Evolutionary conservation across 176 grass and related monocot species (phyloP).

Genomic region (Carex scoparia): DNA sequence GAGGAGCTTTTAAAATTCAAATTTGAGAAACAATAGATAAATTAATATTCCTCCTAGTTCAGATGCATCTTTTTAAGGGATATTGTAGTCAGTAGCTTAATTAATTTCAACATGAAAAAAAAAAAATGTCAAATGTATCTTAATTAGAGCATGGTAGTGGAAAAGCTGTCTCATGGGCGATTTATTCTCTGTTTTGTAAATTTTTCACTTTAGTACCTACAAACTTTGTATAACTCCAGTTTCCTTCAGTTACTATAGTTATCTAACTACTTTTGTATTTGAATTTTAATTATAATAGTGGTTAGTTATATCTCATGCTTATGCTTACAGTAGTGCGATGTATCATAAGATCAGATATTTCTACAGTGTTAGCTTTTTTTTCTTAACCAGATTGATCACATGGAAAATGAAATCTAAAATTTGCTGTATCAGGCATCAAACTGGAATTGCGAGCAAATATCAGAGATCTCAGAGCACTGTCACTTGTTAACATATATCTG

Average conservation of each 20-base stretch:
- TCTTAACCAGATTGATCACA: not conserved
- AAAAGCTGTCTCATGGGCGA: not conserved
- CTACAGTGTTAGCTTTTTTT: not conserved
- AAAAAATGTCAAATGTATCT: constrained; percentile 10
- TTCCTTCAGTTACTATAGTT: constrained; percentile 25
- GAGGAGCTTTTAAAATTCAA: constrained; percentile 30
- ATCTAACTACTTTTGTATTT: not conserved
- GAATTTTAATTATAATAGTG: not conserved
- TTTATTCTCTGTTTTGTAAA: constrained; percentile 26
- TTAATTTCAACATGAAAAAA: constrained; percentile 11
- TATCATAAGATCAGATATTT: not conserved
- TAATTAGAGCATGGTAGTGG: constrained; percentile 1
- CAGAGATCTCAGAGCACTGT: not conserved
- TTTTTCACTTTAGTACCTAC: constrained; percentile 20
- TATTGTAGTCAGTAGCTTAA: constrained; percentile 17
- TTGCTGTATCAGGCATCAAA: not conserved
- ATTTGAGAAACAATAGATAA: not conserved
- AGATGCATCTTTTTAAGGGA: not conserved
- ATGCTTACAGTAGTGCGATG: not conserved
- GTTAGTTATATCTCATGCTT: not conserved
- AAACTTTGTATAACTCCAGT: constrained; percentile 21
- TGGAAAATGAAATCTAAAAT: not conserved
- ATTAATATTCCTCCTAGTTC: not conserved
- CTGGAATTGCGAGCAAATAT: not conserved
- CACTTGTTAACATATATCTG: not conserved